Conservation (phyloP, 2,329 filamentous ascomycete genomes). For the Alternaria novae-zelandiae region DNA sequence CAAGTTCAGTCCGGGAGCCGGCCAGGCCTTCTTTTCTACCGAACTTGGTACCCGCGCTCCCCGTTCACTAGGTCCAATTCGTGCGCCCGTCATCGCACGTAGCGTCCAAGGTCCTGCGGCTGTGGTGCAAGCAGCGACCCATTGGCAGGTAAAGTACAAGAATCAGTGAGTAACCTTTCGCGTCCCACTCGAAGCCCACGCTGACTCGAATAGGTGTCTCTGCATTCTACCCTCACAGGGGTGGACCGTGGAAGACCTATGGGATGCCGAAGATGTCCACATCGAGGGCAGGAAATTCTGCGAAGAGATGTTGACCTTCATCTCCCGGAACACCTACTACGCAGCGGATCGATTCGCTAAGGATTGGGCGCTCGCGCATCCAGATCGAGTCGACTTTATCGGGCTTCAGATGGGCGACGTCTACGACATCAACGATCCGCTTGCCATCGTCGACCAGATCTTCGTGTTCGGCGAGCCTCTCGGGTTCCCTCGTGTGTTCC, state of each 20-base stretch:
- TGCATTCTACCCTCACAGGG: slow-evolving; percentile 35
- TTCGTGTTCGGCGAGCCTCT: slow-evolving; percentile 34
- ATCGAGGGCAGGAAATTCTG: slow-evolving; percentile 38
- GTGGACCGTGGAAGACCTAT: slow-evolving; percentile 42
- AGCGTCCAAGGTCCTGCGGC: slow-evolving; percentile 21
- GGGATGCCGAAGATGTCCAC: slow-evolving; percentile 43
- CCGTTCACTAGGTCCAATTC: slow-evolving; percentile 20
- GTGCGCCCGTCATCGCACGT: slow-evolving; percentile 33
- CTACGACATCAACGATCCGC: slow-evolving; percentile 24
- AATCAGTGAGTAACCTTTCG: neutral
- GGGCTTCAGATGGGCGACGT: slow-evolving; percentile 19
- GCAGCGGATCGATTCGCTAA: slow-evolving; percentile 26
- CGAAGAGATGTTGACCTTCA: slow-evolving; percentile 34
- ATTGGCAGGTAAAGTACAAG: slow-evolving; percentile 32
- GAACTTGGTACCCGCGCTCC: slow-evolving; percentile 25
- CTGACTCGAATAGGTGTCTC: slow-evolving; percentile 16
- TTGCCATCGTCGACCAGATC: slow-evolving; percentile 36
- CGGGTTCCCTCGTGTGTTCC: slow-evolving; percentile 32
- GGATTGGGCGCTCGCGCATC: slow-evolving; percentile 30
- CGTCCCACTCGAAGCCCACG: too few species aligned
- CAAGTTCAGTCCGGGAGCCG: slow-evolving; percentile 9
- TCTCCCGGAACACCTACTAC: slow-evolving; percentile 31
- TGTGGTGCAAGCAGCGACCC: slow-evolving; percentile 27
- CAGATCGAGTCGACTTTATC: slow-evolving; percentile 26
- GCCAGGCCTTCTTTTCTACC: slow-evolving; percentile 40